phyloP scores from a whole-genome alignment of 2,329 filamentous ascomycete genomes.

The Thermomyces lanuginosus region DNA sequence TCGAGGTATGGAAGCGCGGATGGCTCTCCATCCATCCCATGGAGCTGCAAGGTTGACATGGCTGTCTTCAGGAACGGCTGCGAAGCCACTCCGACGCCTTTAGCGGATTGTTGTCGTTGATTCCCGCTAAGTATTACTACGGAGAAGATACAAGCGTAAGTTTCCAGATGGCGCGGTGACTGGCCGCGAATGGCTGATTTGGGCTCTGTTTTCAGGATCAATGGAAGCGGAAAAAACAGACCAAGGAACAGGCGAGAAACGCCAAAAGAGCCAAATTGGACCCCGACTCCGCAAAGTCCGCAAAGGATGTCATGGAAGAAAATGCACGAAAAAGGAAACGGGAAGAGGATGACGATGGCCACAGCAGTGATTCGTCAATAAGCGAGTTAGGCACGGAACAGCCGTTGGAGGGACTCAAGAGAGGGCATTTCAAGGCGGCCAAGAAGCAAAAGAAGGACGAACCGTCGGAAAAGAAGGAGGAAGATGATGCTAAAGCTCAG shows the following conservation, averaged over 20 bases:
- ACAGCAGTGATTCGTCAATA: slow-evolving; percentile 31
- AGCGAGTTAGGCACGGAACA: slow-evolving; percentile 27
- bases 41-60: slow-evolving; percentile 10
- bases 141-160: slow-evolving; percentile 69
- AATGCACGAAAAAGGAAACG: slow-evolving; percentile 65
- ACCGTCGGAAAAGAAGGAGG: slow-evolving; percentile 11
- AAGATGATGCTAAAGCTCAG: slow-evolving; percentile 10
- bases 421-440: slow-evolving; percentile 23
- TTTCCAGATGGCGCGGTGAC: slow-evolving; percentile 12
- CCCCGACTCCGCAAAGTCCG: slow-evolving; percentile 76
- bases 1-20: slow-evolving; percentile 24
- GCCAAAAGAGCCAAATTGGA: slow-evolving; percentile 81
- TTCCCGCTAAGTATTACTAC: slow-evolving; percentile 82
- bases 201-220: slow-evolving; percentile 48
- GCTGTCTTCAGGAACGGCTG: slow-evolving; percentile 28
- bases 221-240: slow-evolving; percentile 92
- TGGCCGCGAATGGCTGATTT: too few species aligned
- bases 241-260: slow-evolving; percentile 68
- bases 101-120: slow-evolving; percentile 70
- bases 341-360: slow-evolving; percentile 37
- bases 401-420: slow-evolving; percentile 48
- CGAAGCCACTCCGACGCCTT: slow-evolving; percentile 54
- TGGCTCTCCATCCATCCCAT: slow-evolving; percentile 4
- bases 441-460: slow-evolving; percentile 40
- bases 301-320: slow-evolving; percentile 86